Evolutionary conservation across 2,329 filamentous ascomycete genomes (phyloP), one percentile per base, ranked within the genome.

Genomic region (Canariomyces notabilis): DNA sequence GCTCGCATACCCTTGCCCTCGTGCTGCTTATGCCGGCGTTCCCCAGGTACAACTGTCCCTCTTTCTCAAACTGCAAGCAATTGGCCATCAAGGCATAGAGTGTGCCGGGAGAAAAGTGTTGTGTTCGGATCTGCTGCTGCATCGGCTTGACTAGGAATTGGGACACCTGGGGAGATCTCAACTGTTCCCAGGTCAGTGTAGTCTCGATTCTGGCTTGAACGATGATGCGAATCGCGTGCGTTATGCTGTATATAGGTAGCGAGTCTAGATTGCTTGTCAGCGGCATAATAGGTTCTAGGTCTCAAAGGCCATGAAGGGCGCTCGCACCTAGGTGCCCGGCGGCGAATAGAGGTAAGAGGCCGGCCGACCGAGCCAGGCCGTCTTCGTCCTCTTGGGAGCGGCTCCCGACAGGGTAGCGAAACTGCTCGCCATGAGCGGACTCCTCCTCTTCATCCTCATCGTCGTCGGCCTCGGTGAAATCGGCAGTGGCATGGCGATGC

Each of bases 141-240:
- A 96, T 93, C 2, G 91, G 91, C 71, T 96, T 96, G 62, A 96
- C 79, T 29, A 97, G 77, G 64, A 97, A 97, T 62, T 95, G 90
- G 14, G 89, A 95, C 46, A 97, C 85, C 64, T 97, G 91, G 3
- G 91, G 91, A n/a, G 89, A 95, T 53, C 90, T 82, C 52, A 97
- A 74, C 65, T 97, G 91, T 54, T 97, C 91, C 90, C 90, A 97
- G 14, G 89, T 85, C 41, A 97, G 71, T 0, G 89, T 91, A 2
- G 90, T 96, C 70, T 97, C 91, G 66, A 89, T 95, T 61, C 87
- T 82, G 49, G 87, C 77, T 55, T 87, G 79, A 50, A 97, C 83
- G 46, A 96, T 77, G 43, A 89, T 82, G 55, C 91, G 86, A 53
- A 96, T 90, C 23, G 87, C 82, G 67, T 96, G 91, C 21, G 90